Conservation (phyloP, 257 asterid genomes). For the Petrea volubilis region DNA sequence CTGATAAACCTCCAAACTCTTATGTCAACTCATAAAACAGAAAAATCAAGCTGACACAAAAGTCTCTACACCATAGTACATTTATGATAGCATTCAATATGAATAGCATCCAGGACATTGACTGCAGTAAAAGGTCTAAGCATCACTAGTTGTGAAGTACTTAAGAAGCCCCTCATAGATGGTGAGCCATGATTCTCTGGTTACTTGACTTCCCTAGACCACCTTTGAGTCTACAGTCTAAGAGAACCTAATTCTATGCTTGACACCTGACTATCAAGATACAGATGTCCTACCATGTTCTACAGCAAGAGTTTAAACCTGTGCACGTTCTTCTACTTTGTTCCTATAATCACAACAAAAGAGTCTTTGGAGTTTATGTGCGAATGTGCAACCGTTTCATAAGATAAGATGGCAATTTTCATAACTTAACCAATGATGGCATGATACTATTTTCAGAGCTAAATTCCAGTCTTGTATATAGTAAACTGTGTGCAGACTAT, state of each 20-base stretch:
- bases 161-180: neutral
- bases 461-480: constrained; percentile 7
- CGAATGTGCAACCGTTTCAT: neutral
- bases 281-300: neutral
- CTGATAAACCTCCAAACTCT: constrained; percentile 7
- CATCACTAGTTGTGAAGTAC: neutral
- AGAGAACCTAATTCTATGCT: neutral
- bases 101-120: neutral
- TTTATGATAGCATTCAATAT: neutral
- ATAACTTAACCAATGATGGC: neutral
- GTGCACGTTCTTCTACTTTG: neutral
- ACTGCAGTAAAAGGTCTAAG: neutral
- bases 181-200: constrained; percentile 10
- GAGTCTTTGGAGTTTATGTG: neutral
- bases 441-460: constrained; percentile 1
- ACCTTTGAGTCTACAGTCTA: neutral
- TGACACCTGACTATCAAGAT: neutral
- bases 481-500: neutral
- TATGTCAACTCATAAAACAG: neutral
- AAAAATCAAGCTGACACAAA: neutral
- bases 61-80: neutral
- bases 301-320: neutral
- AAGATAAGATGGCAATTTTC: neutral
- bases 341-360: neutral
- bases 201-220: neutral